These are phyloP conservation scores for Globisporangium irregulare DNA, from an alignment of 352 stramenopile species.

Conservation along the genomic window DNA sequence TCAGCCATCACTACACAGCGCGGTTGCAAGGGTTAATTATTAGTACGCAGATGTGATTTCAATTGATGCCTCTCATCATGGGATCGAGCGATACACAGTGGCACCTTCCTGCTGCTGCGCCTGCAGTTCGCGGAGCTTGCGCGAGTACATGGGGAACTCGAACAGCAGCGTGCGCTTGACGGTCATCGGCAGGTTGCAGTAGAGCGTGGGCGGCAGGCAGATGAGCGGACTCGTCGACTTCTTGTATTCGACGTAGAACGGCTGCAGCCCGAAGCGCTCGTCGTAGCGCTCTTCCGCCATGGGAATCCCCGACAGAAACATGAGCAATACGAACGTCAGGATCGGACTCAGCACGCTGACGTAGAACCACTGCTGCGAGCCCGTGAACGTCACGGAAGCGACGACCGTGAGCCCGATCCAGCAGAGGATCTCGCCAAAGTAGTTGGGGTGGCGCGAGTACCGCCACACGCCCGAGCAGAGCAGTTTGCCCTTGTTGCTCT, in stretches of 20 bases:
- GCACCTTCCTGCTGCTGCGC: slow-evolving; percentile 13
- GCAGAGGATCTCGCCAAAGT: slow-evolving; percentile 92
- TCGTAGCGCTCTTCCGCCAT: slow-evolving; percentile 65
- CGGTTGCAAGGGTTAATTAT: not conserved
- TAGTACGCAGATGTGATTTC: not conserved
- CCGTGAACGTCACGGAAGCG: slow-evolving; percentile 37
- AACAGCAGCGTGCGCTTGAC: slow-evolving; percentile 52
- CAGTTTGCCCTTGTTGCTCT: slow-evolving; percentile 49
- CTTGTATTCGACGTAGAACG: slow-evolving; percentile 69
- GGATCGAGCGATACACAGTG: slow-evolving; percentile 32
- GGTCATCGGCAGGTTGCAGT: slow-evolving; percentile 27
- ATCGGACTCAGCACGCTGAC: slow-evolving; percentile 45
- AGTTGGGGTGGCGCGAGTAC: slow-evolving; percentile 92
- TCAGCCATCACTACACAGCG: not conserved
- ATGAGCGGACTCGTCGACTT: slow-evolving; percentile 51
- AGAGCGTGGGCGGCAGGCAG: slow-evolving; percentile 45
- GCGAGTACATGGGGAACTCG: slow-evolving; percentile 55
- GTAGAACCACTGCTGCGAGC: slow-evolving; percentile 39
- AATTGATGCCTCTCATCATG: slow-evolving; percentile 14
- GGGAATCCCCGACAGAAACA: slow-evolving; percentile 65
- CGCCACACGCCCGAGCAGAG: slow-evolving; percentile 71
- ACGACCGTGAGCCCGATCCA: slow-evolving; percentile 68
- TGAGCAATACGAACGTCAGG: slow-evolving; percentile 62
- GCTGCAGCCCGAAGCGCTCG: slow-evolving; percentile 50
- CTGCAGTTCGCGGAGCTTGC: slow-evolving; percentile 35